Evolutionary conservation across 768 basidiomycete genomes (phyloP), one percentile per base, ranked within the genome.

Genomic region (Boletus subparvulus): DNA sequence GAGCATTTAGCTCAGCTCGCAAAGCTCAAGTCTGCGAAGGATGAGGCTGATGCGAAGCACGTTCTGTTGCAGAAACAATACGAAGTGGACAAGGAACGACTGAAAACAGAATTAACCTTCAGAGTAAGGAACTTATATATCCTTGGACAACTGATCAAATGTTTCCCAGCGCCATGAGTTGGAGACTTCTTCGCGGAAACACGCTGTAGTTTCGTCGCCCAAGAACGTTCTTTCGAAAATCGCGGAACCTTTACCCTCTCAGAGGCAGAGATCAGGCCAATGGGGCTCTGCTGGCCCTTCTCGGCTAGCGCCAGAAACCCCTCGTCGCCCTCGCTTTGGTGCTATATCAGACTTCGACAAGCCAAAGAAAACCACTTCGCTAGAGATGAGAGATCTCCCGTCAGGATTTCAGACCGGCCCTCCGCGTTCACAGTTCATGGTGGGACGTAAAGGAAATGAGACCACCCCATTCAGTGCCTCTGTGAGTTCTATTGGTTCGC

Each of bases 51-150:
- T 59, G 75, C 78, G 6, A 82, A 78, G 59, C 82, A 83, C 55
- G 64, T 70, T 5, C 76, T 82, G 52, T 64, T 84, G 48, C 83
- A 86, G 56, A 85, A 82, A 64, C 80, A 85, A 45, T 75, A 84
- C 73, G 83, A 83, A 61, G 83, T 80, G 54, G 87, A 90, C 62
- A 77, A 85, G 59, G 89, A 90, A 67, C 81, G 85, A 12, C 64
- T 89, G 52, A 85, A 80, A 63, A 88, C 88, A 1, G 83, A 88
- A 55, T 80, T 82, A 43, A 75, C 79, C 24, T 90, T 92, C 76
- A 87, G 82, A 73, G 89, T 87, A 72, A 50, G 77, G 45, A 60
- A 8, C 17, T 12, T 54, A 12, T 54, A n/a, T 50, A 37, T 61
- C 19, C 24, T 52, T 24, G 49, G 32, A 46, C 50, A 37, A 48